Evolutionary conservation across 148 eudicot genomes (phyloP).

Genomic region (Camellia lanceoleosa): DNA sequence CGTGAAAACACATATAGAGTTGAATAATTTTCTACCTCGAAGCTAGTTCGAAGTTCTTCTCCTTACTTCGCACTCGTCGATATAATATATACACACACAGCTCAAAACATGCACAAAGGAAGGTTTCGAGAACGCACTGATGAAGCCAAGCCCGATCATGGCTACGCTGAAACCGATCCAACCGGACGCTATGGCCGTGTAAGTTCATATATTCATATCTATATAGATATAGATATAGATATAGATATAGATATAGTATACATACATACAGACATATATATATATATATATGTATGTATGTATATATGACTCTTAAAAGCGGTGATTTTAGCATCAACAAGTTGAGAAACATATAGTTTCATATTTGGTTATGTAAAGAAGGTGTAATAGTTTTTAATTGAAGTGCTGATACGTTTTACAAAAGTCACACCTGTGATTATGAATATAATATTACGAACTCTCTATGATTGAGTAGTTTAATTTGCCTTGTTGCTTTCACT

Average conservation of each 20-base stretch:
- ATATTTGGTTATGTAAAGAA: not conserved
- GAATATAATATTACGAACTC: not conserved
- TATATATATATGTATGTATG: slow-evolving; percentile 8
- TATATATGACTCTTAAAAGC: not conserved
- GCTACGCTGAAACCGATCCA: slow-evolving; percentile 54
- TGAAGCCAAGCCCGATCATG: slow-evolving; percentile 22
- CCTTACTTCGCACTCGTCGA: not conserved
- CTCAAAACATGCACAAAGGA: slow-evolving; percentile 28
- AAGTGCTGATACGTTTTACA: not conserved
- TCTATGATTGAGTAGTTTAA: not conserved
- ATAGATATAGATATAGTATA: too few relatives aligned
- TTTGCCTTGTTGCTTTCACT: not conserved
- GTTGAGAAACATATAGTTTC: not conserved
- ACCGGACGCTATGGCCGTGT: slow-evolving; percentile 67
- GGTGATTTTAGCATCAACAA: not conserved
- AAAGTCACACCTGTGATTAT: slow-evolving; percentile 9
- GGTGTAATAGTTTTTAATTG: not conserved
- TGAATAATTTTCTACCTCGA: not conserved
- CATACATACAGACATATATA: not conserved
- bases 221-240: too few relatives aligned
- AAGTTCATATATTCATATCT: slow-evolving; percentile 29
- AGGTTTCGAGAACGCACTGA: slow-evolving; percentile 24
- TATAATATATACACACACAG: not conserved
- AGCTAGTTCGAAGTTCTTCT: not conserved
- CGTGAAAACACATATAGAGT: not conserved